Evolutionary conservation across 1,284 basidiomycete species (phyloP).

Genomic region (Ceratobasidium papillatum): DNA sequence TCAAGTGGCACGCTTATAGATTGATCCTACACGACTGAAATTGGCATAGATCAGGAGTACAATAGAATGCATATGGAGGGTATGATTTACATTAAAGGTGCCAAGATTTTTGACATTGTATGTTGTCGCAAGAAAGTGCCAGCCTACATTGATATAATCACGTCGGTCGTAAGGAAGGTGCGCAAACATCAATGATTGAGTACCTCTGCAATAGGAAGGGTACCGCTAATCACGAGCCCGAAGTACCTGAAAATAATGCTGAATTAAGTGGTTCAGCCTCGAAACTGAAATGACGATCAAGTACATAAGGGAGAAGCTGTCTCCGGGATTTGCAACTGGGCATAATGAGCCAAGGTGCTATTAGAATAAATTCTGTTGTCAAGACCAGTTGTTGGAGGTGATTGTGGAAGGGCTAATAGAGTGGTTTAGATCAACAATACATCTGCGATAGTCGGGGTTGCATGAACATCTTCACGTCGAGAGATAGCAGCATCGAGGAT

Average conservation of each 20-base stretch:
- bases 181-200: slow-evolving; percentile 47
- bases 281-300: not conserved
- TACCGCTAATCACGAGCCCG: slow-evolving; percentile 59
- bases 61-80: not conserved
- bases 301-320: no score
- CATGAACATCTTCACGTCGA: not conserved
- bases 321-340: no score
- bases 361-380: slow-evolving; percentile 48
- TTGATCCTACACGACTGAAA: slow-evolving; percentile 47
- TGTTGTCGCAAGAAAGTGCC: slow-evolving; percentile 48
- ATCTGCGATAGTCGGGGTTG: slow-evolving; percentile 5
- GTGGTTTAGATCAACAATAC: slow-evolving; percentile 29
- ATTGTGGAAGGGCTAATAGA: slow-evolving; percentile 17
- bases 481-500: slow-evolving; percentile 2
- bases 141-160: slow-evolving; percentile 31
- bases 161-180: slow-evolving; percentile 47
- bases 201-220: slow-evolving; percentile 55
- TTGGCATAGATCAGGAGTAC: not conserved
- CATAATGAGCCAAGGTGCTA: slow-evolving; percentile 54
- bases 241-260: slow-evolving; percentile 54
- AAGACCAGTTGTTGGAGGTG: slow-evolving; percentile 49
- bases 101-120: slow-evolving; percentile 54
- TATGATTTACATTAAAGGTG: not conserved
- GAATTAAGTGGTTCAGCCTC: not conserved
- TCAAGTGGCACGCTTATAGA: slow-evolving; percentile 56